Evolutionary conservation across 1,139 yeast genomes (phyloP).

Genomic region (Spencermartinsiella ligniputridi): DNA sequence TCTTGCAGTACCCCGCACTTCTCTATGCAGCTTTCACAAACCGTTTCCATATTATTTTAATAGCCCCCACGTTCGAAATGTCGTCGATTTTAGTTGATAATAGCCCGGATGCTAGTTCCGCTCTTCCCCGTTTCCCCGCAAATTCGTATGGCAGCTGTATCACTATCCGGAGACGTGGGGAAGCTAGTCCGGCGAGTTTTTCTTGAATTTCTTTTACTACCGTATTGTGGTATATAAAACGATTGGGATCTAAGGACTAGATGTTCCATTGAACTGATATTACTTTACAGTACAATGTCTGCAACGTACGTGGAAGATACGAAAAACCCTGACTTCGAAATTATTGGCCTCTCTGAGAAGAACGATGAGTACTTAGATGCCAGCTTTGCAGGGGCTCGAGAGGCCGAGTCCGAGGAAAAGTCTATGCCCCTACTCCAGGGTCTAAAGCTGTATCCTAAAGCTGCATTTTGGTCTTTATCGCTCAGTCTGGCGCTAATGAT

Average conservation of each 20-base stretch:
- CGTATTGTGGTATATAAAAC: background rate
- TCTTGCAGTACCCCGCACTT: too few relatives aligned
- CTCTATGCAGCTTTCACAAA: too few relatives aligned
- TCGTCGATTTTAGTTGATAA: too few relatives aligned
- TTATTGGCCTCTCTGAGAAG: background rate
- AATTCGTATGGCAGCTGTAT: too few relatives aligned
- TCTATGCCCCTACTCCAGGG: conserved; percentile 42
- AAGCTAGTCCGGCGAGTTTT: background rate
- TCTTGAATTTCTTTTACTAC: background rate
- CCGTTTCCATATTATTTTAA: too few relatives aligned
- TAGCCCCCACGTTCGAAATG: too few relatives aligned
- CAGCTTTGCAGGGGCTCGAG: conserved; percentile 6
- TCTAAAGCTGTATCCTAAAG: conserved; percentile 34
- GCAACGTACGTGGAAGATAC: background rate
- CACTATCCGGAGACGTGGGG: background rate
- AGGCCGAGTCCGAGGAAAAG: conserved; percentile 36
- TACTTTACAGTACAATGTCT: background rate
- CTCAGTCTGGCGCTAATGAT: conserved; percentile 42
- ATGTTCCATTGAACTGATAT: background rate
- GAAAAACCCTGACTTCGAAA: background rate
- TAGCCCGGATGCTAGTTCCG: background rate
- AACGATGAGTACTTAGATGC: background rate
- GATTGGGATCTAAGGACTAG: background rate
- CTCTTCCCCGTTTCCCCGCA: background rate
- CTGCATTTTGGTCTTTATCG: conserved; percentile 43